A percentile compares a stretch with the other conserved stretches of the same genome.
Conservation (phyloP, 169 alveolate genomes). For the Cryptosporidium baileyi region DNA sequence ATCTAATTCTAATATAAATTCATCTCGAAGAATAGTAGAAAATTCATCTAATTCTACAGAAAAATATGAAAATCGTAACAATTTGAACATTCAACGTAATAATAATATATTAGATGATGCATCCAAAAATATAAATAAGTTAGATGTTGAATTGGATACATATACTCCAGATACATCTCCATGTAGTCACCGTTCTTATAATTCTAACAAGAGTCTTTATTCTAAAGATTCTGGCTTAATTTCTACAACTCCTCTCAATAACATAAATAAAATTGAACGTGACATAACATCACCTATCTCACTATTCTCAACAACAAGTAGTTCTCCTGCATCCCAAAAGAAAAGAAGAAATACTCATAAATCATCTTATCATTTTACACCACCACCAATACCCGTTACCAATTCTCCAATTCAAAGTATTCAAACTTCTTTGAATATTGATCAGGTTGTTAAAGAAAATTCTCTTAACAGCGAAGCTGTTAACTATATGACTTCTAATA, state of each 20-base stretch:
- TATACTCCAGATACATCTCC: conserved; percentile 57
- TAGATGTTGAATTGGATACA: conserved; percentile 17
- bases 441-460: too few relatives aligned
- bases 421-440: too few relatives aligned
- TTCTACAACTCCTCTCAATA: conserved; percentile 10
- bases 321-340: conserved; percentile 38
- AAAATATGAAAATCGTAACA: not conserved
- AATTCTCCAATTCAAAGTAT: not conserved
- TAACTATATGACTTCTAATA: too few relatives aligned
- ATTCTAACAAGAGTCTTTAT: conserved; percentile 11
- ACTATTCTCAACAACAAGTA: conserved; percentile 26
- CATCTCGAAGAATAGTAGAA: conserved; percentile 14
- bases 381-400: conserved; percentile 68
- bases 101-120: not conserved
- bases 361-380: conserved; percentile 20
- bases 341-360: conserved; percentile 27
- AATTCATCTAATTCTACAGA: not conserved
- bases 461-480: too few relatives aligned
- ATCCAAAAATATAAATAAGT: not conserved
- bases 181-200: conserved; percentile 34
- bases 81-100: not conserved
- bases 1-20: not conserved
- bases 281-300: conserved; percentile 49
- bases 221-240: not conserved
- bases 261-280: not conserved